Evolutionary conservation across 2,329 filamentous ascomycete species (phyloP), one percentile per base, ranked within the genome.

Genomic region (Penicillium sp.): DNA sequence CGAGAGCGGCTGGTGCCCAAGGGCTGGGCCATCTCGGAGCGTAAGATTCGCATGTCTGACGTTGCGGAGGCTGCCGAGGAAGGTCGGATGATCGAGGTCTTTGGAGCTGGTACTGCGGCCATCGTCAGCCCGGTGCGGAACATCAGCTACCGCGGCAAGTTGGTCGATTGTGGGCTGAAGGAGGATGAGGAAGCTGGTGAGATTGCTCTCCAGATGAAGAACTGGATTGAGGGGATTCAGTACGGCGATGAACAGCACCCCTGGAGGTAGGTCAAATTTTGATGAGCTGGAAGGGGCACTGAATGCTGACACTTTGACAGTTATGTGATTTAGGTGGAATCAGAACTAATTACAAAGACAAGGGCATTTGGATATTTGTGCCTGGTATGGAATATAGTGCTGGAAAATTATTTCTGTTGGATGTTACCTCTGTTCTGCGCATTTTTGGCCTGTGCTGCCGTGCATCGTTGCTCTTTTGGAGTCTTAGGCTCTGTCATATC

Each of bases 151-250:
- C 86, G 82, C 68, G 89, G 86, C 37, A 74, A 86, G 58, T 63
- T 86, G 48, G 82, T 98, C 18, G 78, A 87, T 58, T 96, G 93
- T 64, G 91, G 90, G 3, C 71, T 98, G 52, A 79, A 79, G 63
- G 81, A 86, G 54, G 74, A 80, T 33, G 79, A 94, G 68, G 91
- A 98, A 73, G 89, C 88, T 8, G 93, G 93, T 29, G 84, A 90
- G 60, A 76, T 97, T 58, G 85, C 93, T 7, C 71, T 81, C 57
- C 80, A 79, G 68, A 90, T 98, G 84, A 94, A 95, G 80, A 80
- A 84, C 58, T 98, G 93, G 93, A 96, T 98, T 48, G 90, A 94
- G 73, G 84, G 74, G 18, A 90, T 94, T 54, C 91, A 97, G 72
- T 96, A 97, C 64, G 93, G 93, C 49, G 90, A 96, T 51, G 86